phyloP scores from a whole-genome alignment of 2,329 filamentous ascomycete genomes.

The Trichoderma polysporum region DNA sequence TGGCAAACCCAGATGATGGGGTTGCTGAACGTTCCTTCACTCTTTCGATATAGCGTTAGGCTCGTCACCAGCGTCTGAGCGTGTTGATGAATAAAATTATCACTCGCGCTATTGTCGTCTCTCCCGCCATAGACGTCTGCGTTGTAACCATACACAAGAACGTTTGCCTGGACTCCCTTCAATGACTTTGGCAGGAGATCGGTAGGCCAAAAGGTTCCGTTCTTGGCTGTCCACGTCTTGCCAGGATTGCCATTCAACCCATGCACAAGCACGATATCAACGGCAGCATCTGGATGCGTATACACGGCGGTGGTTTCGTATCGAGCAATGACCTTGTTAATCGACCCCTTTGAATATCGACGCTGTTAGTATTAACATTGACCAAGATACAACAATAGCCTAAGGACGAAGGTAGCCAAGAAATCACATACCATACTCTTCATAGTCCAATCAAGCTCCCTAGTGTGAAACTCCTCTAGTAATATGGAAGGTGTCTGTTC shows the following conservation, averaged over 20 bases:
- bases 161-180: slow-evolving; percentile 56
- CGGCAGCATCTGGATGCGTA: slow-evolving; percentile 57
- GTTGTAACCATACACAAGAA: slow-evolving; percentile 74
- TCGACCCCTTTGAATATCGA: slow-evolving; percentile 37
- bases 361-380: no score
- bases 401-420: no score
- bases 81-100: slow-evolving; percentile 68
- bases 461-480: background rate
- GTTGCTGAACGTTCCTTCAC: slow-evolving; percentile 54
- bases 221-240: slow-evolving; percentile 59
- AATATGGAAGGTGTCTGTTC: background rate
- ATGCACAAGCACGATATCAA: slow-evolving; percentile 69
- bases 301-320: slow-evolving; percentile 61
- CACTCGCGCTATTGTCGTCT: slow-evolving; percentile 55
- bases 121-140: slow-evolving; percentile 58
- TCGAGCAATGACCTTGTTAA: slow-evolving; percentile 38
- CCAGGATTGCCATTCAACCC: slow-evolving; percentile 66
- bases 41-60: slow-evolving; percentile 62
- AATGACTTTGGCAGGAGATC: slow-evolving; percentile 65
- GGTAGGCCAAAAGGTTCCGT: slow-evolving; percentile 66
- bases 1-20: slow-evolving; percentile 77
- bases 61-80: slow-evolving; percentile 66
- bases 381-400: no score
- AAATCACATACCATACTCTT: background rate
- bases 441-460: background rate